phyloP scores from a whole-genome alignment of 1,139 yeast genomes.

The Candida tetrigidarum region DNA sequence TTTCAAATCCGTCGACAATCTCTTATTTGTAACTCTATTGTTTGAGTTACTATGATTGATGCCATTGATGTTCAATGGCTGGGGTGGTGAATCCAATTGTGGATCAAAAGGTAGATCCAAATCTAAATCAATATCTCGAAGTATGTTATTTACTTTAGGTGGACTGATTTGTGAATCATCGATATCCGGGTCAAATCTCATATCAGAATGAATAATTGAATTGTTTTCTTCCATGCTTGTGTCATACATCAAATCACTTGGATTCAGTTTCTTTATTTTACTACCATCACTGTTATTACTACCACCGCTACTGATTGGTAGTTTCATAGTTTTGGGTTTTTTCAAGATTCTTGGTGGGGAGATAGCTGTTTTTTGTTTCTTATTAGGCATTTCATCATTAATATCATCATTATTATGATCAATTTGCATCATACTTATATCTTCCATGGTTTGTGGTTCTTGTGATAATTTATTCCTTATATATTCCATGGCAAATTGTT shows the following conservation, averaged over 20 bases:
- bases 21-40: conserved; percentile 6
- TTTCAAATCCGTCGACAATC: conserved; percentile 19
- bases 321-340: conserved; percentile 35
- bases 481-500: conserved; percentile 32
- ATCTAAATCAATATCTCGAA: conserved; percentile 21
- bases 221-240: conserved; percentile 17
- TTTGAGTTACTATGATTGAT: conserved; percentile 7
- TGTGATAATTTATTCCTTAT: conserved; percentile 27
- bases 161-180: conserved; percentile 13
- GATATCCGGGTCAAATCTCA: conserved; percentile 8
- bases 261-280: conserved; percentile 23
- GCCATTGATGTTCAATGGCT: conserved; percentile 3
- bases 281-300: conserved; percentile 3
- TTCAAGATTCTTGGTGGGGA: conserved; percentile 20
- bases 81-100: conserved; percentile 36
- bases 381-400: conserved; percentile 7
- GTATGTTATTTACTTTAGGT: conserved; percentile 12
- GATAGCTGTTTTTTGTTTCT: conserved; percentile 10
- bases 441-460: conserved; percentile 1
- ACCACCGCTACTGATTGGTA: conserved; percentile 18
- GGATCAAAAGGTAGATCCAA: conserved; percentile 37
- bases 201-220: conserved; percentile 9
- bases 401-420: conserved; percentile 9
- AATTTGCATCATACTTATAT: conserved; percentile 8
- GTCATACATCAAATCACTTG: conserved; percentile 15